Base-by-base conservation (phyloP, 192 early-diverging fungal genomes). In the Chytriomyces sp. region DNA sequence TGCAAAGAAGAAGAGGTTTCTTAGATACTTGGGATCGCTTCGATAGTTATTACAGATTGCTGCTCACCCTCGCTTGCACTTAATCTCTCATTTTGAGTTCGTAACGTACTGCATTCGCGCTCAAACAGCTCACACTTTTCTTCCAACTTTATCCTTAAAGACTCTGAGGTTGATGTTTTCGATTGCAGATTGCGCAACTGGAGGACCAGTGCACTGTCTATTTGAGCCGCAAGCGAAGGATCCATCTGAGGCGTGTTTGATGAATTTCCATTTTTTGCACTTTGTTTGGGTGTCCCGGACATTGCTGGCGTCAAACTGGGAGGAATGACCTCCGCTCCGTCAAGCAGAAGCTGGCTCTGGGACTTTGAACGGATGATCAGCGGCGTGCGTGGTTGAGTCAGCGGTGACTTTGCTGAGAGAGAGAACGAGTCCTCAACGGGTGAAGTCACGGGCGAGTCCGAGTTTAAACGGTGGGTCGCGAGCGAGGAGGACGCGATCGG, bases 61-160 rank as follows among this genome's bases (percentile, higher is more conserved):
- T 57, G 2, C 53, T 69, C 45, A 82, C 80, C 13, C 45, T 63
- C 72, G 47, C 24, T 59, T 16, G 18, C 48, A 10, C 45, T 13
- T 50, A 72, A 18, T 45, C 74, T 76, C 44, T 82, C 69, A 50
- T 74, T 63, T 60, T 82, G 80, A 13, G 57, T 53, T 53, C 69
- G 61, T 45, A 83, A 5, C 6, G 20, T 60, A 11, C 72, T 71
- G 53, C 77, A 50, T 47, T 77, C 57, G 6, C 48, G 23, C 50
- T 83, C 81, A 44, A 85, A 62, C 18, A 20, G 11, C 16, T 59
- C 75, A 28, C 63, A 53, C 45, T 62, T 69, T 35, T 83, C 72
- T 20, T 81, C 67, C 50, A 77, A 46, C 23, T 80, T 70, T 24
- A 47, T n/a, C 3, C 67, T 69, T 6, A 10, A 9, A 7, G 20